Evolutionary conservation across 148 eudicot genomes (phyloP).

Genomic region (Suaeda aralocaspica): DNA sequence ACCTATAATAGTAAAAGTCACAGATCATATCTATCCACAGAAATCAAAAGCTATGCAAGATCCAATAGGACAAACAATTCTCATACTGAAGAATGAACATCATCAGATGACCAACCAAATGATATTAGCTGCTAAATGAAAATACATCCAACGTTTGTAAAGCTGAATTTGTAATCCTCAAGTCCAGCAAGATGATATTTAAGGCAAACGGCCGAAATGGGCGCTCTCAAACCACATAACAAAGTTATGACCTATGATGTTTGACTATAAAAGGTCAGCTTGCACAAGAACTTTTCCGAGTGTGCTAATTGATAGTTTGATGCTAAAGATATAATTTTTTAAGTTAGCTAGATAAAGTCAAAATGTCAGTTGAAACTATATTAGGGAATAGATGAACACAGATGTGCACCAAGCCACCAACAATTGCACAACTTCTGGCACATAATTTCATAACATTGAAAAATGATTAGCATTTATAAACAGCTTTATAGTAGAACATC

Average conservation of each 20-base stretch:
- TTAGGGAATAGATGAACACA: background rate
- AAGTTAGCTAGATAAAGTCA: background rate
- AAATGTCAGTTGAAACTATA: background rate
- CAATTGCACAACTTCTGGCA: too few species aligned
- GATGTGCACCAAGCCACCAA: background rate
- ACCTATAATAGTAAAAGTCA: conserved; percentile 1
- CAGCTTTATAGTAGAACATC: background rate
- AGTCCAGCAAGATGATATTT: background rate
- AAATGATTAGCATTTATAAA: too few species aligned
- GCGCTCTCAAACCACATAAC: background rate
- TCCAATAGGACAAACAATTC: background rate
- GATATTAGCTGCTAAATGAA: conserved; percentile 9
- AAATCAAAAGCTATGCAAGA: background rate
- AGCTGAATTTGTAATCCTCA: background rate
- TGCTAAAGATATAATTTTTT: background rate
- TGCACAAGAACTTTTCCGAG: background rate
- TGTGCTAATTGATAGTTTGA: background rate
- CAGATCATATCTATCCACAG: background rate
- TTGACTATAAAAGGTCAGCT: background rate
- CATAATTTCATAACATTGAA: too few species aligned
- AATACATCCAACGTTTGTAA: background rate
- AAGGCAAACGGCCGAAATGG: background rate
- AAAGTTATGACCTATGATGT: background rate
- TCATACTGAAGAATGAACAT: background rate
- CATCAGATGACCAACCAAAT: background rate